Percentiles rank a stretch among this genome's conserved stretches.
Conservation (phyloP, 2,329 filamentous ascomycete species). For the Monosporascus sp. region DNA sequence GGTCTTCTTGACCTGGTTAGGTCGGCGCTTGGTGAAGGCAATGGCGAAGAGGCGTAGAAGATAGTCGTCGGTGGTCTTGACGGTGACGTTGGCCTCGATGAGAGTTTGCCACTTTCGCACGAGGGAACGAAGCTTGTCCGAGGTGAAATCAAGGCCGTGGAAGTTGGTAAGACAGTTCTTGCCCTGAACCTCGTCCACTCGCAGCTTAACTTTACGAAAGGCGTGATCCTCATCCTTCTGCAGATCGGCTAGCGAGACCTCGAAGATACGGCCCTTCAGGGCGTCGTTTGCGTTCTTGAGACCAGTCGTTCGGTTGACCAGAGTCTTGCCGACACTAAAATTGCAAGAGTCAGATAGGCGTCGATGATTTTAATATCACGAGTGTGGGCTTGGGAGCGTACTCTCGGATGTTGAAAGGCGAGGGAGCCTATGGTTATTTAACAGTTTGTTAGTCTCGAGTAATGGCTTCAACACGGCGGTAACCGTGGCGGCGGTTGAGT, state of each 20-base stretch:
- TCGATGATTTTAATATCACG: slow-evolving; percentile 4
- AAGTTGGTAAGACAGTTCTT: slow-evolving; percentile 99
- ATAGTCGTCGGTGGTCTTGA: slow-evolving; percentile 99
- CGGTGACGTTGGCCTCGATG: slow-evolving; percentile 98
- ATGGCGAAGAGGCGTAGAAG: slow-evolving; percentile 98
- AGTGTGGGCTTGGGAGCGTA: slow-evolving; percentile 48
- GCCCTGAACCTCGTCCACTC: slow-evolving; percentile 97
- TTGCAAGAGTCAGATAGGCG: slow-evolving; percentile 18
- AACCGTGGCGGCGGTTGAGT: not conserved
- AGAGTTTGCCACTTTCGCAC: slow-evolving; percentile 99
- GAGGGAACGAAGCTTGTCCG: slow-evolving; percentile 97
- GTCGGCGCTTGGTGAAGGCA: slow-evolving; percentile 97
- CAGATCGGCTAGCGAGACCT: slow-evolving; percentile 97
- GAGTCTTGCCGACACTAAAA: slow-evolving; percentile 94
- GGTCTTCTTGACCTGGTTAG: slow-evolving; percentile 99
- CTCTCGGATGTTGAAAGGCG: slow-evolving; percentile 94
- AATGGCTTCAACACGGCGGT: not conserved
- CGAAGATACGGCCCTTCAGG: slow-evolving; percentile 97
- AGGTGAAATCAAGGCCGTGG: slow-evolving; percentile 99
- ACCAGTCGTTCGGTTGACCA: slow-evolving; percentile 99
- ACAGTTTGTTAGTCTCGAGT: slow-evolving; percentile 19
- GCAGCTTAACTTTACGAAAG: slow-evolving; percentile 99
- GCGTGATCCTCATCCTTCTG: slow-evolving; percentile 99
- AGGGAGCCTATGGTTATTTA: slow-evolving; percentile 62
- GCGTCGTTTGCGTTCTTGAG: slow-evolving; percentile 99